phyloP scores from a whole-genome alignment of 2,329 filamentous ascomycete species.

The Akanthomyces dipterigenus region DNA sequence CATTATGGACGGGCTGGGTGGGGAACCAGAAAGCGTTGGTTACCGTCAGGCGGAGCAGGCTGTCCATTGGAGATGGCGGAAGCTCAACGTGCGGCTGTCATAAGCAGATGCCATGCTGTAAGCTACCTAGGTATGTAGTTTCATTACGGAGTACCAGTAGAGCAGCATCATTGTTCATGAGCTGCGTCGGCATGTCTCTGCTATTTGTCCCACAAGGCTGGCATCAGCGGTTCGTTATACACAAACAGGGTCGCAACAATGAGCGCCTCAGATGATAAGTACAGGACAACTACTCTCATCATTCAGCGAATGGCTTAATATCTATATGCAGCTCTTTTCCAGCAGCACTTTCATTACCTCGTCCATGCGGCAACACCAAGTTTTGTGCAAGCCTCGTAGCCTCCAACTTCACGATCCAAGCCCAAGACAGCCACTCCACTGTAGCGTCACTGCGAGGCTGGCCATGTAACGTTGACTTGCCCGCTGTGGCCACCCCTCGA shows the following conservation, averaged over 20 bases:
- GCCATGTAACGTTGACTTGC: constrained; percentile 10
- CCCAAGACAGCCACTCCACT: not conserved
- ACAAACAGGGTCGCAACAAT: not conserved
- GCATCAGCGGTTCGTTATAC: not conserved
- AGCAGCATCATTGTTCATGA: not conserved
- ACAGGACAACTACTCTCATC: not conserved
- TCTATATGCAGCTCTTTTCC: not conserved
- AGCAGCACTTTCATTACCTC: not conserved
- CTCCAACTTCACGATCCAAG: not conserved
- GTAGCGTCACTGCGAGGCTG: not conserved
- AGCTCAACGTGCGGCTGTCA: not conserved
- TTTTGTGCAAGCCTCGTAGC: not conserved
- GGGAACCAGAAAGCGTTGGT: constrained; percentile 7
- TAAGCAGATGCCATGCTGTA: not conserved
- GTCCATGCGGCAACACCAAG: not conserved
- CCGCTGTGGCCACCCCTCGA: not conserved
- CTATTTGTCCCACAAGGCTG: not conserved
- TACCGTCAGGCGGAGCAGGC: not conserved
- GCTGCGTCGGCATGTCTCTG: not conserved
- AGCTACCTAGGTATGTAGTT: too few species aligned
- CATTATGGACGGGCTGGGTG: constrained; percentile 7
- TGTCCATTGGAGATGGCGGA: not conserved
- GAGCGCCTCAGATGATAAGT: too few species aligned
- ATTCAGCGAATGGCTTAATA: not conserved
- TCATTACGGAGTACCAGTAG: not conserved